These are phyloP conservation scores for Naematelia encephala DNA, from an alignment of 768 basidiomycete species.

Conservation along the genomic window DNA sequence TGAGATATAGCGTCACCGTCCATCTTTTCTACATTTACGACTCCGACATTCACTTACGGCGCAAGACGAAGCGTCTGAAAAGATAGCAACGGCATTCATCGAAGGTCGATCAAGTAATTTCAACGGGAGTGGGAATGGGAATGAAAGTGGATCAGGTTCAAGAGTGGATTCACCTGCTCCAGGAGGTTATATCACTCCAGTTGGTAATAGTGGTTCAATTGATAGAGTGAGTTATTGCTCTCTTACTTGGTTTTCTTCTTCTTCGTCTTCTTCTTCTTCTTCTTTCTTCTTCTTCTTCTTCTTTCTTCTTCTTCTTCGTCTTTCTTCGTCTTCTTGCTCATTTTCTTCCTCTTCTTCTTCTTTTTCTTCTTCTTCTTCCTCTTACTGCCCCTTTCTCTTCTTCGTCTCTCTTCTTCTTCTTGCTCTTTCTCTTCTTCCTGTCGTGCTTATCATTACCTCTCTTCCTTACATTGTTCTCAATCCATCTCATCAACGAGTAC, in stretches of 20 bases:
- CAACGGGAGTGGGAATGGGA: neutral
- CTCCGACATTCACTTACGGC: constrained; percentile 81
- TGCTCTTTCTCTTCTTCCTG: neutral
- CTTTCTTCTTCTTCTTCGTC: no score
- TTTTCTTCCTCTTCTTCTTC: no score
- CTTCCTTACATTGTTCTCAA: no score
- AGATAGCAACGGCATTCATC: constrained; percentile 76
- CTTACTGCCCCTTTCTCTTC: no score
- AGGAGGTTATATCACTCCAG: constrained; percentile 13
- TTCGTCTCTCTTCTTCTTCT: no score
- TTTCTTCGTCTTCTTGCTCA: no score
- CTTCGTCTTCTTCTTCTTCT: no score
- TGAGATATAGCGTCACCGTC: constrained; percentile 65
- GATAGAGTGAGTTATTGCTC: constrained; percentile 33
- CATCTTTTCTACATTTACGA: constrained; percentile 83
- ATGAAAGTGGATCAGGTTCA: constrained; percentile 17
- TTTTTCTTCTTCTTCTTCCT: no score
- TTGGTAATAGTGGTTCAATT: neutral
- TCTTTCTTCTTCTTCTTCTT: no score
- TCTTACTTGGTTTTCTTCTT: no score
- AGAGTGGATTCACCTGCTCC: constrained; percentile 42
- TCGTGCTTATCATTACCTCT: no score
- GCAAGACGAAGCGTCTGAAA: constrained; percentile 85
- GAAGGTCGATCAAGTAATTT: constrained; percentile 55
- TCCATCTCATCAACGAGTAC: no score